phyloP scores from a whole-genome alignment of 306 rosid genomes.

The Pyrus bretschneideri region DNA sequence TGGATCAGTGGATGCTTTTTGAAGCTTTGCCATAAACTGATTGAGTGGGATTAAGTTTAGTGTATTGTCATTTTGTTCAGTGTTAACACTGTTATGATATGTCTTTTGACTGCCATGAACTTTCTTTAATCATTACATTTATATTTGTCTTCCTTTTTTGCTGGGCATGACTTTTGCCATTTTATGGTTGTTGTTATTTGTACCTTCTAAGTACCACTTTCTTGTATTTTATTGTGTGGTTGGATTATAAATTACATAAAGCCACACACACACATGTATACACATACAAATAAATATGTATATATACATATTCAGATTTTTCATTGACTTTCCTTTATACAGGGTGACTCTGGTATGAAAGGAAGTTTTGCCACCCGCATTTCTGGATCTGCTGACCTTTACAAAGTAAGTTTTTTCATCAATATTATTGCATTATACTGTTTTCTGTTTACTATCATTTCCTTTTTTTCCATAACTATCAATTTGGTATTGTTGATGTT shows the following conservation, averaged over 20 bases:
- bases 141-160: neutral
- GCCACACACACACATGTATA: neutral
- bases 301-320: constrained; percentile 3
- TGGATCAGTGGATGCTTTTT: neutral
- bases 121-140: neutral
- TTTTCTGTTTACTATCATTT: neutral
- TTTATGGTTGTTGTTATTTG: neutral
- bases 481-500: neutral
- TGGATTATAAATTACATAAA: neutral
- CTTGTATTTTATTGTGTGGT: neutral
- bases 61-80: neutral
- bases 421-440: neutral
- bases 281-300: neutral
- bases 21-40: neutral
- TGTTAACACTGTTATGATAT: neutral
- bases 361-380: constrained; percentile 91
- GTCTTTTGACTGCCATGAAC: neutral
- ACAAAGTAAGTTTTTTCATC: constrained; percentile 47
- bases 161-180: neutral
- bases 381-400: constrained; percentile 93
- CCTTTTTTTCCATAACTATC: neutral
- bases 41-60: neutral
- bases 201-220: neutral
- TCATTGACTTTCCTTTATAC: neutral
- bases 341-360: constrained; percentile 83